phyloP scores from a whole-genome alignment of 2,329 filamentous ascomycete genomes.

The Aspergillus amoenus region DNA sequence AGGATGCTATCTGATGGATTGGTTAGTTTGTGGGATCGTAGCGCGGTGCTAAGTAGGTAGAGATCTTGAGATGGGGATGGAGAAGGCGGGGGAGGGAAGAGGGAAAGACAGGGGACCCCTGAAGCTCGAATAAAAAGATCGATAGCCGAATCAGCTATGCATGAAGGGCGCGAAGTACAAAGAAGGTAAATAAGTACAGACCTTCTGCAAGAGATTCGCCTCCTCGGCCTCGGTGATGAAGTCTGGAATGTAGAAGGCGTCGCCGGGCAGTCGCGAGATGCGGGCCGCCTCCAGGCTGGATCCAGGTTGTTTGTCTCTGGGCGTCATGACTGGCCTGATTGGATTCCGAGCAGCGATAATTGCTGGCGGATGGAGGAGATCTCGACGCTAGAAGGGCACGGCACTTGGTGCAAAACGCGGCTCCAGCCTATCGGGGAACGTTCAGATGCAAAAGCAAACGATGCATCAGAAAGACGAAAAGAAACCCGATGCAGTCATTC shows the following conservation, averaged over 20 bases:
- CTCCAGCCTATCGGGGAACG: background rate
- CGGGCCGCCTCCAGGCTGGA: conserved; percentile 29
- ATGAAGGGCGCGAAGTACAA: too few relatives aligned
- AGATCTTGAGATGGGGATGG: background rate
- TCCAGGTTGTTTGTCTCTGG: background rate
- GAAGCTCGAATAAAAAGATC: too few relatives aligned
- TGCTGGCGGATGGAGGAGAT: background rate
- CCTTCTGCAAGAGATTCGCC: conserved; percentile 67
- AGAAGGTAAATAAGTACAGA: conserved; percentile 29
- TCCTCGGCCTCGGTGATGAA: conserved; percentile 82
- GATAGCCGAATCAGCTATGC: background rate
- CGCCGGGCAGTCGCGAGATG: conserved; percentile 33
- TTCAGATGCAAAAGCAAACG: background rate
- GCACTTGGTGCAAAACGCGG: background rate
- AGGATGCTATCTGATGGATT: conserved; percentile 46
- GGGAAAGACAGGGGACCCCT: background rate
- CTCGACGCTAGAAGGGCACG: background rate
- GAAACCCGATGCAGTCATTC: conserved; percentile 4
- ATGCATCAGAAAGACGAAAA: background rate
- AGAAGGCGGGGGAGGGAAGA: background rate
- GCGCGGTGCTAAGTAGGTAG: background rate
- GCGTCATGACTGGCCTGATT: background rate
- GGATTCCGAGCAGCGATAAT: background rate
- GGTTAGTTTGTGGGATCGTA: background rate
- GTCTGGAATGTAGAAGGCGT: conserved; percentile 79